Base-by-base conservation (phyloP, 2,329 filamentous ascomycete species). In the Trichoderma semiorbis region DNA sequence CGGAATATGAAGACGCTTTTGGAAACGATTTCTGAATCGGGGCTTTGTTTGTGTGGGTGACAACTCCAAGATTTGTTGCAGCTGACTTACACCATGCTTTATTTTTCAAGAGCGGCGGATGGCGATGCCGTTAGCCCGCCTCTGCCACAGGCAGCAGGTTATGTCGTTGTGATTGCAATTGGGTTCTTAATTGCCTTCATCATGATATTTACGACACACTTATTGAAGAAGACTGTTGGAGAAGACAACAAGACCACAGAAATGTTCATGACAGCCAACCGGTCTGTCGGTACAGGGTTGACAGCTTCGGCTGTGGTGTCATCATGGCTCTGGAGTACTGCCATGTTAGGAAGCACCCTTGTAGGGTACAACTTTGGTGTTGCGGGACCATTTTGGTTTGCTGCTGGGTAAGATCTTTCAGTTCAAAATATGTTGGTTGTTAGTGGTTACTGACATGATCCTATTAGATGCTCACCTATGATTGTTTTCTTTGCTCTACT, bases 331-430 rank as follows among this genome's bases (percentile, higher is more conserved):
- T 87, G 85, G 84, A 85, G 84, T 26, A 88, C 85, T 0, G 85
- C 86, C 0, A 82, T 88, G 74, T 78, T 88, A 0, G 85, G 85
- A 0, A 84, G 84, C 11, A 82, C 82, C 0, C 79, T 87, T 3
- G 85, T 88, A 0, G 86, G 86, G 1, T 88, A 88, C 73, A 82
- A 83, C 64, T 87, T 86, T 74, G 87, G 87, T 0, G 80, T 88
- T 2, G 84, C 86, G 1, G 86, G 86, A 0, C 86, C 86, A 0
- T 88, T 89, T 69, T 89, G 86, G 87, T 89, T 86, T 72, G 86
- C 86, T 3, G 86, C 86, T 60, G 87, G 86, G 78, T 79, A 71
- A 67, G 69, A 30, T 16, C 1, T 11, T 36, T 2, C 28, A 12
- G 8, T 36, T 28, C n/a, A 7, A 28, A 21, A 12, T 7, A 36